Conservation (phyloP, 768 basidiomycete genomes). For the Glaciozyma martinii region DNA sequence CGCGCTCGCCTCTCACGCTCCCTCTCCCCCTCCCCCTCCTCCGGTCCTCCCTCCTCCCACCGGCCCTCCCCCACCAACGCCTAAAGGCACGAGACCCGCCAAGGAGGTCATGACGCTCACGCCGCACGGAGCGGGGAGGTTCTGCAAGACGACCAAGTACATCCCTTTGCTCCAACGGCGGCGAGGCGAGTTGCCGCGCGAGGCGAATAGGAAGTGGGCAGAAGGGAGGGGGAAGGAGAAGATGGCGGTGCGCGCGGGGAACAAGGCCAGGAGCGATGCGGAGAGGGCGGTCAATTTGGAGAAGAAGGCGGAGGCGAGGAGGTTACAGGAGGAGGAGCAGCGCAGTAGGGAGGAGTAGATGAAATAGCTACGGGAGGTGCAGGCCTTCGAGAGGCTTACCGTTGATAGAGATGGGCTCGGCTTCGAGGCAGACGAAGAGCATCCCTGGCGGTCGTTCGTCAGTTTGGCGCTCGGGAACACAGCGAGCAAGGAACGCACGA, state of each 20-base stretch:
- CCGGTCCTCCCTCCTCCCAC: neutral
- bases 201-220: conserved; percentile 70
- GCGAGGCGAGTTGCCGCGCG: conserved; percentile 60
- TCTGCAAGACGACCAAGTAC: conserved; percentile 54
- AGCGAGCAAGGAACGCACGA: neutral
- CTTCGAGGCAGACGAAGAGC: neutral
- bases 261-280: conserved; percentile 10
- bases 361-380: neutral
- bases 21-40: neutral
- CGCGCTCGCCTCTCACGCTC: conserved; percentile 12
- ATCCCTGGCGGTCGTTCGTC: neutral
- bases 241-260: conserved; percentile 20
- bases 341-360: neutral
- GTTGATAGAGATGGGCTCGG: neutral
- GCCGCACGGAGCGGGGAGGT: conserved; percentile 56
- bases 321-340: conserved; percentile 5
- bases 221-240: conserved; percentile 43
- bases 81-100: neutral
- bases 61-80: neutral
- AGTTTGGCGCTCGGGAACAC: neutral
- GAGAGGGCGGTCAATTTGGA: conserved; percentile 20
- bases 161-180: conserved; percentile 58
- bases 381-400: neutral
- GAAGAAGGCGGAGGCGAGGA: conserved; percentile 21
- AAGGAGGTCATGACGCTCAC: conserved; percentile 49